Conservation (phyloP, 768 basidiomycete species). For the Solioccasus polychromus region DNA sequence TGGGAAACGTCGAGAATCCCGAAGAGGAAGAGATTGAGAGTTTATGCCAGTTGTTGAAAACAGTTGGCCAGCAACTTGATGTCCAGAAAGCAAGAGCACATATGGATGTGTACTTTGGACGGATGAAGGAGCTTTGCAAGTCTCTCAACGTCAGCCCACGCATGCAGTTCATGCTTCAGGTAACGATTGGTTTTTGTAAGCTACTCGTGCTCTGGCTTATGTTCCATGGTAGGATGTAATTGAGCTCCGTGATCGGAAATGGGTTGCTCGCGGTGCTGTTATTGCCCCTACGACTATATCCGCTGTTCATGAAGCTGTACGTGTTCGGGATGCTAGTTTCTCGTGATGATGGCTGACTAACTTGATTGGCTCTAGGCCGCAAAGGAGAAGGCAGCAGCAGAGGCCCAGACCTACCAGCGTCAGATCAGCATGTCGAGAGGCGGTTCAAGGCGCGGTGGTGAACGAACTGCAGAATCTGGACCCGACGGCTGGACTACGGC, state of each 20-base stretch:
- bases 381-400: conserved; percentile 71
- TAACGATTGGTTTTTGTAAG: conserved; percentile 35
- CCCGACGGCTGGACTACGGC: conserved; percentile 90
- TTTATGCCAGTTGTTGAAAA: conserved; percentile 87
- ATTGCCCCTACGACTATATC: conserved; percentile 86
- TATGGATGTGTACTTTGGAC: conserved; percentile 90
- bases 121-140: conserved; percentile 82
- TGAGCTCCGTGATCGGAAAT: conserved; percentile 81
- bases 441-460: conserved; percentile 83
- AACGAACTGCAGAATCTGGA: conserved; percentile 59
- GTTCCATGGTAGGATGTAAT: conserved; percentile 70
- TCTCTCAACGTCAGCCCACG: conserved; percentile 76
- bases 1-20: conserved; percentile 90
- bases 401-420: conserved; percentile 57
- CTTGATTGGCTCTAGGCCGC: conserved; percentile 58
- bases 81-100: conserved; percentile 76
- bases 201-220: neutral
- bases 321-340: conserved; percentile 28
- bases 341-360: conserved; percentile 2
- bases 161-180: conserved; percentile 95
- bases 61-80: conserved; percentile 84
- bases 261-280: conserved; percentile 68
- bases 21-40: conserved; percentile 99
- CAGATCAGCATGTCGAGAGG: conserved; percentile 82
- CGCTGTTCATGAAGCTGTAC: conserved; percentile 80